Conservation (phyloP, 345 rosid genomes). For the Capsella bursapastoris region DNA sequence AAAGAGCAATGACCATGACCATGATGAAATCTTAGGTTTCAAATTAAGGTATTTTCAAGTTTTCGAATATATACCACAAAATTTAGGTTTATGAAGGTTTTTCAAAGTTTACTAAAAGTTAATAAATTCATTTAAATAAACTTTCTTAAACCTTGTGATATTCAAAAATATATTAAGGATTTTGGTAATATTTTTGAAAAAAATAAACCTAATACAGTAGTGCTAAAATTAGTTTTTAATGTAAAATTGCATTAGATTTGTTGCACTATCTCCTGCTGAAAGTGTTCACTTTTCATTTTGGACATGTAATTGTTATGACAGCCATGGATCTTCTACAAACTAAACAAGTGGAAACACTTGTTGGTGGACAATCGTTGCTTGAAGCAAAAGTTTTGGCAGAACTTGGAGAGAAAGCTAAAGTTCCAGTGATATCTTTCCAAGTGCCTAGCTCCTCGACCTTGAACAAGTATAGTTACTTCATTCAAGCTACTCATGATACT, state of each 20-base stretch:
- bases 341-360: background rate
- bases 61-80: no score
- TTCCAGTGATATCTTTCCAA: background rate
- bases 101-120: no score
- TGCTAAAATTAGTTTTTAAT: background rate
- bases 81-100: no score
- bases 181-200: background rate
- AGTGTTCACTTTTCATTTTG: background rate
- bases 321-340: background rate
- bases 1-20: no score
- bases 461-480: background rate
- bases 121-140: no score
- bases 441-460: background rate
- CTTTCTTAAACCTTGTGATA: no score
- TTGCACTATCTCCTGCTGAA: background rate
- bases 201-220: background rate
- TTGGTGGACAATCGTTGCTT: background rate
- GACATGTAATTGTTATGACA: background rate
- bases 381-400: background rate
- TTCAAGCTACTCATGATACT: background rate
- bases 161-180: background rate
- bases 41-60: no score
- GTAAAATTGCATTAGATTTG: background rate
- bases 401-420: background rate
- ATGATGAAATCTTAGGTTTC: no score